Base-by-base conservation (phyloP, 805 yeast genomes). In the Saturnispora sanitii region DNA sequence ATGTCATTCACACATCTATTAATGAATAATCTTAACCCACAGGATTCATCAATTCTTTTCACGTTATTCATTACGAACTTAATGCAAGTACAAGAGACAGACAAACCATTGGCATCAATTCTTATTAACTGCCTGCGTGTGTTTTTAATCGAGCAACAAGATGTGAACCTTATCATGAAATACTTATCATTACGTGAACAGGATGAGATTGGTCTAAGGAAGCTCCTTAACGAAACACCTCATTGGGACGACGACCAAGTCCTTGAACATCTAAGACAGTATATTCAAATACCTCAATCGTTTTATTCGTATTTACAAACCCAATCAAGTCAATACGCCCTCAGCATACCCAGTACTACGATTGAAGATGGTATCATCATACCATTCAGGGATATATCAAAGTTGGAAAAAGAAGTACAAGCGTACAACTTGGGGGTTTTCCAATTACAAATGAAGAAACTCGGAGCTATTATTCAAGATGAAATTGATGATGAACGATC, bases 401-500 rank as follows among this genome's bases (percentile, higher is more conserved):
- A 43, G 1, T 40, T 49, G 20, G 23, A 34, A 4, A 54, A 51
- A 33, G 69, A 62, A 39, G 51, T 57, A 44, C 54, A 20, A 43
- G 63, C 55, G 39, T 67, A 54, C 59, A 62, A 47, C 50, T 17
- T 45, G 50, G 63, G 53, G 50, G 63, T 75, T 2, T 54, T 66
- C 7, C 55, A 65, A 2, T 59, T 65, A 1, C 84, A 78, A 49
- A 54, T 67, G 4, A 63, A 68, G 34, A 71, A 68, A 43, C 67
- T 62, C 43, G 67, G 71, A 43, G 65, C 86, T 25, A 68, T 71
- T 38, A 52, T 67, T 3, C 87, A 81, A 50, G 95, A 84, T 55
- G 70, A 67, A 43, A 73, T 70, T 38, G 92, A 80, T 49, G 79
- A 75, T 51, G 56, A 68, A 12, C 65, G 68, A 21, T 72, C 66